These are phyloP conservation scores for Liriodendron chinense DNA, from an alignment of 164 flowering plant genomes.

Conservation along the genomic window DNA sequence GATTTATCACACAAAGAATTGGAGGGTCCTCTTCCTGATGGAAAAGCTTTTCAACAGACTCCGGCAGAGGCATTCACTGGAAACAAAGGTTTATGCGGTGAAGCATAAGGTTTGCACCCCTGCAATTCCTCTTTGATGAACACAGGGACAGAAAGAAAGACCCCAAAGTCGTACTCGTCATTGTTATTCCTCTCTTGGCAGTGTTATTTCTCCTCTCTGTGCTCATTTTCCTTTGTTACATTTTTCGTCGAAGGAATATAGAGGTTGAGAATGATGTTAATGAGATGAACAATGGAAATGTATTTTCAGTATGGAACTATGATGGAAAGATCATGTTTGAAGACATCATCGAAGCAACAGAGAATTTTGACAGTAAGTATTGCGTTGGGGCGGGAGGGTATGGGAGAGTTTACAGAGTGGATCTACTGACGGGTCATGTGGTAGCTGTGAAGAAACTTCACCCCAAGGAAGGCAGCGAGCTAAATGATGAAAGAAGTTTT, in stretches of 20 bases:
- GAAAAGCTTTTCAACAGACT: neutral
- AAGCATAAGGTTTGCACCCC: neutral
- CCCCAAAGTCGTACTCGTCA: neutral
- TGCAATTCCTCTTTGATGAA: neutral
- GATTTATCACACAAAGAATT: constrained; percentile 7
- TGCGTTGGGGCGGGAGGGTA: constrained; percentile 13
- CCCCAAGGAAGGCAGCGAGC: neutral
- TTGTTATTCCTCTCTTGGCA: neutral
- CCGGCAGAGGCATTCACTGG: neutral
- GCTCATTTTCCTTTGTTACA: neutral
- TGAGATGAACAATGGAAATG: neutral
- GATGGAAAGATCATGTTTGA: constrained; percentile 6
- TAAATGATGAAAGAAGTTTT: neutral
- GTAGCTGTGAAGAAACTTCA: constrained; percentile 10
- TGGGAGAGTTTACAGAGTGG: constrained; percentile 10
- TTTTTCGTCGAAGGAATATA: neutral
- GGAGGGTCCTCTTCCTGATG: constrained; percentile 6
- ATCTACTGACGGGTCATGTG: neutral
- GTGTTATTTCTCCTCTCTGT: neutral
- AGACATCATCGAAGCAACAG: constrained; percentile 8
- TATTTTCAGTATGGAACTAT: constrained; percentile 12
- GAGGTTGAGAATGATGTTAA: neutral
- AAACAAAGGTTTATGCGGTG: constrained; percentile 7
- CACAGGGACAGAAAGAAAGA: neutral
- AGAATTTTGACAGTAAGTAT: constrained; percentile 3